phyloP scores from a whole-genome alignment of 768 basidiomycete species.

The Lepiota brunneoincarnata region DNA sequence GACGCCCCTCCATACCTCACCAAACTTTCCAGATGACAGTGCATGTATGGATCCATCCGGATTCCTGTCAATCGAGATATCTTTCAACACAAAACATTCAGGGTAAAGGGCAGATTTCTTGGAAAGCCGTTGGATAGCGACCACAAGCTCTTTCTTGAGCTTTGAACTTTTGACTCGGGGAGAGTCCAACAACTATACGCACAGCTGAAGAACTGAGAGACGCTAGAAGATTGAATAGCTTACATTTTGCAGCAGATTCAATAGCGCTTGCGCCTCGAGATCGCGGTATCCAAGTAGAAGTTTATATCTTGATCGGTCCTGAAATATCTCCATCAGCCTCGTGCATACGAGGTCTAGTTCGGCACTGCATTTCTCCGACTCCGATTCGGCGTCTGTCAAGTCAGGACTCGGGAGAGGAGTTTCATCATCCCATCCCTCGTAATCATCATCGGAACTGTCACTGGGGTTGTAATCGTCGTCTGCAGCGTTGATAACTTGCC shows the following conservation, averaged over 20 bases:
- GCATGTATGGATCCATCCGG: constrained; percentile 4
- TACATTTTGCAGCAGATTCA: constrained; percentile 26
- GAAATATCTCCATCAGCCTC: constrained; percentile 14
- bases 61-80: constrained; percentile 8
- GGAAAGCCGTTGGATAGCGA: constrained; percentile 11
- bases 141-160: constrained; percentile 8
- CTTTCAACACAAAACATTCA: constrained; percentile 7
- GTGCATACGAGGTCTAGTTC: constrained; percentile 15
- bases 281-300: constrained; percentile 16
- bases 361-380: neutral
- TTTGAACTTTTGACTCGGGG: neutral
- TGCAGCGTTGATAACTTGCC: neutral
- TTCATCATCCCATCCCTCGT: neutral
- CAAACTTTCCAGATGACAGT: constrained; percentile 20
- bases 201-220: neutral
- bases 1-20: constrained; percentile 9
- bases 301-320: constrained; percentile 17
- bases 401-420: neutral
- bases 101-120: constrained; percentile 8
- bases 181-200: constrained; percentile 1
- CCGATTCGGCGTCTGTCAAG: neutral
- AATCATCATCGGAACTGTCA: neutral
- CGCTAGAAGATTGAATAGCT: neutral
- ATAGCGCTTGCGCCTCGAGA: constrained; percentile 16
- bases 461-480: neutral